phyloP scores from a whole-genome alignment of 2,329 filamentous ascomycete species.

The Sarocladium kiliense region DNA sequence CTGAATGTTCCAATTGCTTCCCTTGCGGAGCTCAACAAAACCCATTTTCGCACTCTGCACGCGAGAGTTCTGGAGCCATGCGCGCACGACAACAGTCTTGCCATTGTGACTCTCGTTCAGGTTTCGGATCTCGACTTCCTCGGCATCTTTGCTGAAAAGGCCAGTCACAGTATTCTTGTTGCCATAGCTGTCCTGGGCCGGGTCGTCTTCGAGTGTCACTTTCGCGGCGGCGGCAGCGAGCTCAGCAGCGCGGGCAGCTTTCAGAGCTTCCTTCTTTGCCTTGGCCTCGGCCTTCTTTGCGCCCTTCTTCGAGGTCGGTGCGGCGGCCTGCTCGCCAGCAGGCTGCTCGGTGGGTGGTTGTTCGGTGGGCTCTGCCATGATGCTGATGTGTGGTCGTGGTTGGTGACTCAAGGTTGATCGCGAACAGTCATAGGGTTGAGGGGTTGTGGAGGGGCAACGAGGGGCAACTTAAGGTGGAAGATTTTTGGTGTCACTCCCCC shows the following conservation, averaged over 20 bases:
- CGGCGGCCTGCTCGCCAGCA: neutral
- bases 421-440: neutral
- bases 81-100: conserved; percentile 70
- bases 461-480: neutral
- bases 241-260: conserved; percentile 67
- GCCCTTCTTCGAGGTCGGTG: conserved; percentile 63
- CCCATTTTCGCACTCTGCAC: conserved; percentile 79
- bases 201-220: conserved; percentile 66
- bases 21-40: conserved; percentile 75
- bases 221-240: conserved; percentile 64
- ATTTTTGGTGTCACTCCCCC: conserved; percentile 1
- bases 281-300: conserved; percentile 81
- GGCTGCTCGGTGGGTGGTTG: neutral
- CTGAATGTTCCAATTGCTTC: conserved; percentile 69
- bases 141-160: conserved; percentile 47
- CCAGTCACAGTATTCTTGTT: conserved; percentile 47
- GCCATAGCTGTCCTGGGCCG: conserved; percentile 76
- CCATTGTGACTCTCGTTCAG: conserved; percentile 62
- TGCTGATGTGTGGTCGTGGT: neutral
- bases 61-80: conserved; percentile 80
- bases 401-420: conserved; percentile 1
- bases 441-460: conserved; percentile 5
- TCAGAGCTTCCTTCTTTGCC: conserved; percentile 82
- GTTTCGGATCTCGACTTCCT: conserved; percentile 55
- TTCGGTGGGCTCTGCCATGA: neutral